These are phyloP conservation scores for Sclerotinia subarctica DNA, from an alignment of 2,329 filamentous ascomycete species.

Conservation along the genomic window DNA sequence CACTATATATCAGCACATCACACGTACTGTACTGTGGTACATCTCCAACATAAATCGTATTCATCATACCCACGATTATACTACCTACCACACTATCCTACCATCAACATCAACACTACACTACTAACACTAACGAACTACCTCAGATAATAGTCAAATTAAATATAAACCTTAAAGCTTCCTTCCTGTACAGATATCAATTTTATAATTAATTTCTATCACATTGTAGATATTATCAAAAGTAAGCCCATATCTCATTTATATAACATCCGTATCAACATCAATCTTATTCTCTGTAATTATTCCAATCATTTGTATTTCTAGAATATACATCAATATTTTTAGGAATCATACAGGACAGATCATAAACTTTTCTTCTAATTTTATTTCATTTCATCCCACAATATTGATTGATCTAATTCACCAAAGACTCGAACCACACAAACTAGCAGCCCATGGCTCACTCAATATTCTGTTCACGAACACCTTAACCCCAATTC, in stretches of 20 bases:
- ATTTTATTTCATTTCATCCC: background rate
- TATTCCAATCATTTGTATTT: too few species aligned
- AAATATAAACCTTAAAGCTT: too few species aligned
- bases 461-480: background rate
- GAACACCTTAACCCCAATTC: conserved; percentile 17
- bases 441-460: background rate
- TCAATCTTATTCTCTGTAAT: background rate
- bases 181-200: too few species aligned
- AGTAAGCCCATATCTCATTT: background rate
- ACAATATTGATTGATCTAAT: background rate
- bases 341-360: background rate
- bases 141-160: too few species aligned
- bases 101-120: too few species aligned
- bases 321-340: background rate
- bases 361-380: background rate
- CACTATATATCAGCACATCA: too few species aligned
- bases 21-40: too few species aligned
- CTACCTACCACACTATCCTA: too few species aligned
- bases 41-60: too few species aligned
- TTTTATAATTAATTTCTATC: too few species aligned
- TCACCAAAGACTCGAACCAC: background rate
- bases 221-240: background rate
- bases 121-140: too few species aligned
- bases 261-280: background rate
- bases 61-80: too few species aligned